These are phyloP conservation scores for Yamadazyma paraphyllophila DNA, from an alignment of 805 yeast species.

Conservation along the genomic window DNA sequence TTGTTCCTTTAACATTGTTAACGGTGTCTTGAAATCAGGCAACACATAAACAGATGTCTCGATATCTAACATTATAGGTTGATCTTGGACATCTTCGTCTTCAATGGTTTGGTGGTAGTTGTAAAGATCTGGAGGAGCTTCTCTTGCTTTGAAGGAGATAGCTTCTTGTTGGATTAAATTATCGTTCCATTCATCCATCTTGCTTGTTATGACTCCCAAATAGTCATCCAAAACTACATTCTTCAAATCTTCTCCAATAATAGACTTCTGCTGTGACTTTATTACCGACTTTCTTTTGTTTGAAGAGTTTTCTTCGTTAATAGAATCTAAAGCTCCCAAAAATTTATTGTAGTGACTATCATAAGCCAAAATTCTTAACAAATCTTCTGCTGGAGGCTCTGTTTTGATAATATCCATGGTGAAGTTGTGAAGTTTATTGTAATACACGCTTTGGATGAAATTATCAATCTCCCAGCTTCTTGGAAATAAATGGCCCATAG, in stretches of 20 bases:
- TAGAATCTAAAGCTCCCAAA: constrained; percentile 24
- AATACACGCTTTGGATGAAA: constrained; percentile 63
- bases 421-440: constrained; percentile 59
- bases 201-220: constrained; percentile 62
- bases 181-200: constrained; percentile 82
- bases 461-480: constrained; percentile 68
- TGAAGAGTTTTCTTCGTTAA: constrained; percentile 12
- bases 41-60: constrained; percentile 54
- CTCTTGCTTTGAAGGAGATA: constrained; percentile 59
- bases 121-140: constrained; percentile 71
- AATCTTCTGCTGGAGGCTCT: constrained; percentile 77
- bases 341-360: constrained; percentile 61
- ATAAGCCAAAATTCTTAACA: constrained; percentile 72
- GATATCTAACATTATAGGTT: constrained; percentile 29
- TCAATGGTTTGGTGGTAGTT: constrained; percentile 48
- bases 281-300: constrained; percentile 18
- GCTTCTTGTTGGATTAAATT: constrained; percentile 68
- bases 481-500: constrained; percentile 63
- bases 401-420: constrained; percentile 60
- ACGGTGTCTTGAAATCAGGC: constrained; percentile 75
- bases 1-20: constrained; percentile 84
- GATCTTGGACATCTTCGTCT: constrained; percentile 38
- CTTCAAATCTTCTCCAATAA: constrained; percentile 71
- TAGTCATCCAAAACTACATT: constrained; percentile 76
- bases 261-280: constrained; percentile 45